A percentile compares a stretch with the other conserved stretches of the same genome.
Conservation (phyloP, 257 asterid species). For the Dorcoceras hygrometricum region DNA sequence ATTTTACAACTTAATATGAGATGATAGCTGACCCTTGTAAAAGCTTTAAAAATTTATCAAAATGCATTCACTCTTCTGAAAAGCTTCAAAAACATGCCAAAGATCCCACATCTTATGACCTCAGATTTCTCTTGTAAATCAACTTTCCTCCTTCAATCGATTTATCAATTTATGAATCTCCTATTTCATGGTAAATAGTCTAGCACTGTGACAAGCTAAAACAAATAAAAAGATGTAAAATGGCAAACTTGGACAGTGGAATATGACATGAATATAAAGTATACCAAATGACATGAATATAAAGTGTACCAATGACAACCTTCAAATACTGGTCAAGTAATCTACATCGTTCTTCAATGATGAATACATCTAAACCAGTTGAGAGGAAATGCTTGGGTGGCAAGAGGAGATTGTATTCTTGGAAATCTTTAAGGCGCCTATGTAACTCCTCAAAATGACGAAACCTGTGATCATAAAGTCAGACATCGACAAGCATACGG, state of each 20-base stretch:
- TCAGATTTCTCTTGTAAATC: slow-evolving; percentile 15
- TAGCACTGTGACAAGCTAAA: background rate
- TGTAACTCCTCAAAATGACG: slow-evolving; percentile 98
- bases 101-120: slow-evolving; percentile 9
- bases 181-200: slow-evolving; percentile 5
- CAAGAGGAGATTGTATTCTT: slow-evolving; percentile 87
- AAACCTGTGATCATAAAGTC: slow-evolving; percentile 50
- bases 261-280: slow-evolving; percentile 18
- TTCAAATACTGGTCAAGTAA: slow-evolving; percentile 88
- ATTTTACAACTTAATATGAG: background rate
- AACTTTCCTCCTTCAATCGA: slow-evolving; percentile 9
- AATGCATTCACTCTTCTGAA: background rate
- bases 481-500: slow-evolving; percentile 21
- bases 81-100: background rate
- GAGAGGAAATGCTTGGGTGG: slow-evolving; percentile 98
- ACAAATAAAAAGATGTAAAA: background rate
- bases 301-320: slow-evolving; percentile 44
- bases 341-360: slow-evolving; percentile 84
- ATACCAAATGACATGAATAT: slow-evolving; percentile 26
- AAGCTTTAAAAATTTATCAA: background rate
- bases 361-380: slow-evolving; percentile 69
- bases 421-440: slow-evolving; percentile 69
- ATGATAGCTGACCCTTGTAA: background rate
- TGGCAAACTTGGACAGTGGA: background rate
- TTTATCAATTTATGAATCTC: slow-evolving; percentile 20